Percentiles rank a stretch among this genome's conserved stretches.
Conservation (phyloP, 345 rosid genomes). For the Isatis tinctoria region DNA sequence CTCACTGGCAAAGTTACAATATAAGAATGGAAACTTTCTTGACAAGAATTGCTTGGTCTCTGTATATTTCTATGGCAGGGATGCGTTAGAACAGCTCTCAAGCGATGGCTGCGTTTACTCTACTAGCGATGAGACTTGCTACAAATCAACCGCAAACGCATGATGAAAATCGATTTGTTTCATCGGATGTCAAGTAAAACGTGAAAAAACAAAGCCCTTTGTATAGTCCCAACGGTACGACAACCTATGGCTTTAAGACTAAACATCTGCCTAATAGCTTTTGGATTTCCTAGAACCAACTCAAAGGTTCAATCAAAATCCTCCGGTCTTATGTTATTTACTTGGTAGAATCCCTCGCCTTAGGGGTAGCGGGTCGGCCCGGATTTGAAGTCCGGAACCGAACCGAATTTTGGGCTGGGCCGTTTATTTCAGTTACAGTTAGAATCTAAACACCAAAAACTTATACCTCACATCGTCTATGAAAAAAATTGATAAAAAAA, state of each 20-base stretch:
- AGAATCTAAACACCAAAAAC: neutral
- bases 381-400: neutral
- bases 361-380: neutral
- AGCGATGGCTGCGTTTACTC: constrained; percentile 66
- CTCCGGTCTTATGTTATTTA: neutral
- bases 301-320: neutral
- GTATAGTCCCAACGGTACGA: constrained; percentile 10
- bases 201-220: neutral
- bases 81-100: constrained; percentile 49
- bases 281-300: neutral
- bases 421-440: neutral
- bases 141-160: constrained; percentile 57
- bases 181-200: neutral
- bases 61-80: constrained; percentile 48
- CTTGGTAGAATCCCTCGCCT: neutral
- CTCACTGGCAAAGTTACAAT: neutral
- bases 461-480: neutral
- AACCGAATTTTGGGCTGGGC: neutral
- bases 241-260: neutral
- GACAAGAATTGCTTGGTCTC: neutral
- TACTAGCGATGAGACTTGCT: constrained; percentile 58
- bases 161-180: constrained; percentile 22
- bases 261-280: neutral
- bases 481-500: neutral
- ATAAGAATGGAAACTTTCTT: neutral